Evolutionary conservation across 2,329 filamentous ascomycete species (phyloP), one percentile per base, ranked within the genome.

Genomic region (Beauveria brongniartii): DNA sequence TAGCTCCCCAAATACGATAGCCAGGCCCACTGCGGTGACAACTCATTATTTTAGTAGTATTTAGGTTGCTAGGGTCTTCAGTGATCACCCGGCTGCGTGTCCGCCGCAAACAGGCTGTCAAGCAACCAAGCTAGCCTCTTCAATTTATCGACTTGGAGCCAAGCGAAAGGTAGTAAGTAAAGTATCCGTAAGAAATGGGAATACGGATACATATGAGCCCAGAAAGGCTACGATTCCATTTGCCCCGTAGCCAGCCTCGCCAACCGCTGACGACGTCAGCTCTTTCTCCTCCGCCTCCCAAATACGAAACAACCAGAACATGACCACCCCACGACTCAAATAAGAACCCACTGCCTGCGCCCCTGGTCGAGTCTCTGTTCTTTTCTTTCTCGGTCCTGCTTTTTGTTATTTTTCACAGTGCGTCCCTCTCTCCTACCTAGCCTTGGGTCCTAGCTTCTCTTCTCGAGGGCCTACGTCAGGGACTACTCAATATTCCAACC

Each of bases 1-100:
- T 48, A 57, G 44, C 55, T 24, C 37, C 37, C 24, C 43, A 56
- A 56, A 57, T 57, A 57, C 55, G 55, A 48, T n/a, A 14, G 5
- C 10, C 24, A 14, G 34, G 20, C 34, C 52, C 52, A 53, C 52
- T n/a, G 5, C 52, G 34, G 34, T 37, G 12, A 48, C 24, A 48
- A 16, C 5, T 24, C 9, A 30, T 30, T 34, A n/a, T n/a, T n/a
- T n/a, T n/a, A n/a, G n/a, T n/a, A n/a, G n/a, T n/a, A n/a, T n/a
- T n/a, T n/a, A 34, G 10, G 30, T 30, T 30, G 30, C 30, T 34
- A 34, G 30, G 30, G 30, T 12, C 30, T 12, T 34, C 12, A 34
- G 10, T 34, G 10, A 34, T 34, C 30, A 34, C 30, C 30, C 30
- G 12, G 30, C 30, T 34, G 30, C 30, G 10, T 34, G 9, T 34